Evolutionary conservation across 2,329 filamentous ascomycete genomes (phyloP), one percentile per base, ranked within the genome.

Genomic region (Exophiala sp.): DNA sequence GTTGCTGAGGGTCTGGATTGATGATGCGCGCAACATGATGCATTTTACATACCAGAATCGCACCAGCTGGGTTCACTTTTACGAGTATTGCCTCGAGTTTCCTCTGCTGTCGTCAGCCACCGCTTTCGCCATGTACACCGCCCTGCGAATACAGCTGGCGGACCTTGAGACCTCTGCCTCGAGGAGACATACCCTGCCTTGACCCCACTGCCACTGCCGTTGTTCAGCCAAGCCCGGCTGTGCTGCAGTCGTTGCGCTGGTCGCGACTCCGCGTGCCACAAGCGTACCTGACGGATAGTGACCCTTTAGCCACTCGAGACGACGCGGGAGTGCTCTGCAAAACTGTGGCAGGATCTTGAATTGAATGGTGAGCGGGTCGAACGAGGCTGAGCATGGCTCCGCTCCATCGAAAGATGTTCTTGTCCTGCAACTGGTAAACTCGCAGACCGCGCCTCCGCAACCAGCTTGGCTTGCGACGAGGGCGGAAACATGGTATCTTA

Each of bases 291-390:
- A 18, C 49, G 49, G n/a, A 48, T 55, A 7, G 41, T 48, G 10
- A 58, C 46, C 3, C 24, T 58, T 3, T 58, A 48, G 52, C 51
- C 49, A 27, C 46, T 58, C 8, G 52, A 58, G 14, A 46, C 49
- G 22, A 52, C 52, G 2, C 55, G 49, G 49, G 43, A 53, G 22
- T 35, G 50, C 32, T 54, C 53, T 32, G n/a, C 35, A 8, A 24
- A 34, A 29, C 7, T 45, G 13, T 43, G n/a, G n/a, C n/a, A n/a
- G n/a, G n/a, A n/a, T n/a, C n/a, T n/a, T n/a, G n/a, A n/a, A n/a
- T n/a, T 19, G 37, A 3, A 22, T 5, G n/a, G 23, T 14, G 19
- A 13, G 19, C 13, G 29, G 29, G 13, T 21, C 38, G 16, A 24
- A 27, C 19, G 38, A 41, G 38, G 38, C 38, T 5, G 38, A 41